Percentiles rank a stretch among this genome's conserved stretches.
Evolutionary conservation across 225 moss, liverwort and hornwort genomes (phyloP).

Genomic region (Pseudisothecium myosuroides): DNA sequence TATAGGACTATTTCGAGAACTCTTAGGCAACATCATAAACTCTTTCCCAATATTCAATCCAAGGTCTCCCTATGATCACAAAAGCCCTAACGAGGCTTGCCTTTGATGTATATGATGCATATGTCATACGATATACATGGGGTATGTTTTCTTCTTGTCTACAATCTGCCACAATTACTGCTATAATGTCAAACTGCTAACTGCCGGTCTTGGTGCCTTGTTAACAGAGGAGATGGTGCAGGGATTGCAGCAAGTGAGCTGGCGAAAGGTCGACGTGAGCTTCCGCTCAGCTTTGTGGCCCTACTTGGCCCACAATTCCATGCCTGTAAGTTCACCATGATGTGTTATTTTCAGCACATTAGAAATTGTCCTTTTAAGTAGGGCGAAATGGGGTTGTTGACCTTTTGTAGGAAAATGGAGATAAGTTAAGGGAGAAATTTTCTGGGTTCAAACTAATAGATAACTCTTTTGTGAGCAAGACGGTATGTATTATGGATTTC

Average conservation of each 20-base stretch:
- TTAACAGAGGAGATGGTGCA: conserved; percentile 82
- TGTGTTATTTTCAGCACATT: background rate
- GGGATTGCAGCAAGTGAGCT: conserved; percentile 72
- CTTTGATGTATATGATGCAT: background rate
- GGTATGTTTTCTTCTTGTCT: background rate
- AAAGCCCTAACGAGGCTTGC: background rate
- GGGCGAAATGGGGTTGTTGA: background rate
- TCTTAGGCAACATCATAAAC: background rate
- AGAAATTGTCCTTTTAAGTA: background rate
- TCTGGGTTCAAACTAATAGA: background rate
- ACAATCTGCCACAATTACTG: background rate
- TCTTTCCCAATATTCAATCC: background rate
- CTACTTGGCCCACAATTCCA: conserved; percentile 71
- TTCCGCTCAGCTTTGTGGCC: conserved; percentile 90
- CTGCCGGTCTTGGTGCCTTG: background rate
- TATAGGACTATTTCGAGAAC: background rate
- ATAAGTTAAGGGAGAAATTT: background rate
- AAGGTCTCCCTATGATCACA: background rate
- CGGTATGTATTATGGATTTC: background rate
- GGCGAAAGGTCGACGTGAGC: conserved; percentile 95
- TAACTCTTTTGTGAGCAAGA: background rate
- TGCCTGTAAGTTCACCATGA: conserved; percentile 32
- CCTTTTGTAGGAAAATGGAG: background rate
- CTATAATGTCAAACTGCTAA: background rate
- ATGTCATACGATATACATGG: background rate